These are phyloP conservation scores for Cynara cardunculus DNA, from an alignment of 129 eudicot species.

Conservation along the genomic window DNA sequence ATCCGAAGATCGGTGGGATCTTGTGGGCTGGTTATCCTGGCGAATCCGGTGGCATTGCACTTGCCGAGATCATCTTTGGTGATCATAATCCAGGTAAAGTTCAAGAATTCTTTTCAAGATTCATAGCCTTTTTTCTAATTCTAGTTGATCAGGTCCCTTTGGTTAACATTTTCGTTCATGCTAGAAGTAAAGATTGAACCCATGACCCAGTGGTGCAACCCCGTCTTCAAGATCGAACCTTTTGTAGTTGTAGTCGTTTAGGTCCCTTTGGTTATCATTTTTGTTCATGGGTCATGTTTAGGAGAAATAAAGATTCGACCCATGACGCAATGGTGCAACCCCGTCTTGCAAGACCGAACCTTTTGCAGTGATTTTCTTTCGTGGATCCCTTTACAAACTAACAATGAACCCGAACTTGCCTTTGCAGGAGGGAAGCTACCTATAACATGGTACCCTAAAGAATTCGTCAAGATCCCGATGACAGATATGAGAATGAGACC, in stretches of 20 bases:
- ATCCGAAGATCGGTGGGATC: slow-evolving; percentile 80
- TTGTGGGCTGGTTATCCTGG: slow-evolving; percentile 99
- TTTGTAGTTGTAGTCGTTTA: not conserved
- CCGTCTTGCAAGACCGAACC: not conserved
- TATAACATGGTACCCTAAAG: slow-evolving; percentile 94
- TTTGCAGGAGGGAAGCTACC: slow-evolving; percentile 86
- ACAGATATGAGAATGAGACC: slow-evolving; percentile 98
- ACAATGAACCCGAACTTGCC: not conserved
- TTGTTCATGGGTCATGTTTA: not conserved
- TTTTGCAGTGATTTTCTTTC: not conserved
- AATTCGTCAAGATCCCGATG: slow-evolving; percentile 77
- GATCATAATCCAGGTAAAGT: slow-evolving; percentile 89
- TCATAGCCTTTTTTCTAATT: not conserved
- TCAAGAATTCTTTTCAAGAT: slow-evolving; percentile 1
- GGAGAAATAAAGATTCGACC: not conserved
- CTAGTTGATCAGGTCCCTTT: not conserved
- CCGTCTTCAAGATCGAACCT: not conserved
- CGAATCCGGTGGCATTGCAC: slow-evolving; percentile 85
- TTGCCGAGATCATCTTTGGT: slow-evolving; percentile 79
- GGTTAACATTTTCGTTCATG: not conserved
- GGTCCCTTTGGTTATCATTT: not conserved
- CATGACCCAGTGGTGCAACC: not conserved
- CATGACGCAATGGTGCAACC: not conserved
- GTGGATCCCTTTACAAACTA: not conserved
- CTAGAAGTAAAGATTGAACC: not conserved